Base-by-base conservation (phyloP, 257 asterid genomes). In the Coffea canephora region DNA sequence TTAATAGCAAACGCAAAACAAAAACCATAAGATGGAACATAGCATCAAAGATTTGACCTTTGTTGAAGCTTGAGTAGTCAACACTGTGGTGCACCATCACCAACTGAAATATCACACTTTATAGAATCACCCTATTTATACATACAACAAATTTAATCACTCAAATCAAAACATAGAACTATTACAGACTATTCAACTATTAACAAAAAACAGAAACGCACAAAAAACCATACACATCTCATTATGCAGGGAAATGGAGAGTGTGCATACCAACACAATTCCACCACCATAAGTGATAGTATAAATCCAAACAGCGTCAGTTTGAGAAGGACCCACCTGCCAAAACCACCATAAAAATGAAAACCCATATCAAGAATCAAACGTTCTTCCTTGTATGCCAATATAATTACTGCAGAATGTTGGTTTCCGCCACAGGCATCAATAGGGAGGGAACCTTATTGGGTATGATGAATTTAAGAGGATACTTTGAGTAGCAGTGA, bases 41-140 rank as follows among this genome's bases (percentile, higher is more conserved):
- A 54, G 62, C 31, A 43, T 10, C 8, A 84, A 82, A 81, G 75
- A 69, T 0, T 62, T 75, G 68, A 95, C 97, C 98, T 96, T 96
- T 34, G 99, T 96, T 27, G 99, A 96, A 73, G 99, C 96, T 86
- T 96, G 99, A 76, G 99, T 96, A 49, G 99, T 92, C 85, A 96
- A 86, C 81, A 96, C 97, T 0, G 97, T 86, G 64, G 91, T 92
- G 78, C 97, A 92, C 45, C 87, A 83, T 92, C 96, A 54, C 88
- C 93, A 10, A 94, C 90, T 52, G 86, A 81, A 84, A 90, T 80
- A 76, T 88, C 89, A 80, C 84, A 90, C 72, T 87, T 84, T 82
- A 91, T 90, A 34, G 90, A 87, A 81, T 96, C 99, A 64, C 98
- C 99, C n/a, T 94, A 46, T 76, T 73, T n/a, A 75, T 71, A 71